phyloP scores from a whole-genome alignment of 352 stramenopile genomes.

The Pythium sp. region DNA sequence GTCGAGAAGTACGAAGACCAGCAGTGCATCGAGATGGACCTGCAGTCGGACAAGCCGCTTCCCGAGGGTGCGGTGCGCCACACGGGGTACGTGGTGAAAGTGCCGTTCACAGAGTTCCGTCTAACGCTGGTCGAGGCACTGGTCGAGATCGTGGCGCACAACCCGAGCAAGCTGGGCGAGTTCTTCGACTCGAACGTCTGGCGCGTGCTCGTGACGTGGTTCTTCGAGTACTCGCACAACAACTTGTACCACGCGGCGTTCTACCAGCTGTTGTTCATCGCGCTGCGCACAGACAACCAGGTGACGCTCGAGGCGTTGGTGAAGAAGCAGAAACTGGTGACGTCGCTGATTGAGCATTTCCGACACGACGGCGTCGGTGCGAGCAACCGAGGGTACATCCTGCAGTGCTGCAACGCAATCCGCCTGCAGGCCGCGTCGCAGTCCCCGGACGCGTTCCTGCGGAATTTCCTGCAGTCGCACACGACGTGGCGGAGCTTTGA shows the following conservation, averaged over 20 bases:
- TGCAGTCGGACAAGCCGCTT: slow-evolving; percentile 56
- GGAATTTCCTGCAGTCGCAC: slow-evolving; percentile 88
- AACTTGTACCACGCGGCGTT: slow-evolving; percentile 90
- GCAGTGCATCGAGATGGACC: slow-evolving; percentile 75
- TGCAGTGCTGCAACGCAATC: slow-evolving; percentile 89
- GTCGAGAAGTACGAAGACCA: slow-evolving; percentile 77
- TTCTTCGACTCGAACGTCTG: slow-evolving; percentile 84
- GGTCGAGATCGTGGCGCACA: slow-evolving; percentile 83
- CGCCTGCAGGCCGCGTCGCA: slow-evolving; percentile 86
- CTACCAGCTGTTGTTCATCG: slow-evolving; percentile 89
- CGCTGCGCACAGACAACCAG: slow-evolving; percentile 83
- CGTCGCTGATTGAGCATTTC: slow-evolving; percentile 82
- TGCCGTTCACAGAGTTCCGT: slow-evolving; percentile 88
- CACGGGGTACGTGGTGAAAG: slow-evolving; percentile 85
- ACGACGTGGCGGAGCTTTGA: slow-evolving; percentile 82
- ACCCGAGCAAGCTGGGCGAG: slow-evolving; percentile 62
- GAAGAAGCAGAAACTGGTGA: slow-evolving; percentile 88
- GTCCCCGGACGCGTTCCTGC: slow-evolving; percentile 84
- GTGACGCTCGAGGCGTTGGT: slow-evolving; percentile 76
- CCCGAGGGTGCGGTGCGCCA: slow-evolving; percentile 68
- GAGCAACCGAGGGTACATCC: slow-evolving; percentile 86
- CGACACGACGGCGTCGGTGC: slow-evolving; percentile 48
- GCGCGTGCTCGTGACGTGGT: slow-evolving; percentile 85
- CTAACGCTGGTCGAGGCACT: slow-evolving; percentile 82
- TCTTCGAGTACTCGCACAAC: slow-evolving; percentile 91